Evolutionary conservation across 2,329 filamentous ascomycete genomes (phyloP).

Genomic region (Fusarium coicis): DNA sequence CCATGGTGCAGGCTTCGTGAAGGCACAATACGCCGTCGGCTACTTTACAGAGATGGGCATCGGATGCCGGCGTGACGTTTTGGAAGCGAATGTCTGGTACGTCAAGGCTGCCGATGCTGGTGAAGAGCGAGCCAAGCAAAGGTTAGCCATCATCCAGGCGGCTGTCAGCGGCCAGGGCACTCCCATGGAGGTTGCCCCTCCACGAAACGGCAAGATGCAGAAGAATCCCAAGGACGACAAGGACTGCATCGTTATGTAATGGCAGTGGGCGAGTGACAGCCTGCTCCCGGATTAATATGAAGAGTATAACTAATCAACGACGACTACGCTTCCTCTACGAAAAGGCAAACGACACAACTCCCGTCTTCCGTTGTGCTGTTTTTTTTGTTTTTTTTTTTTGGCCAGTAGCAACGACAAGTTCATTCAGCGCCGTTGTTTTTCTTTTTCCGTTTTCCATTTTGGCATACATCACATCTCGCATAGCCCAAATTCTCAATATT

Average conservation of each 20-base stretch:
- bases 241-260: constrained; percentile 68
- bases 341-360: constrained; percentile 1
- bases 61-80: constrained; percentile 90
- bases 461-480: constrained; percentile 31
- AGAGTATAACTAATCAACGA: constrained; percentile 38
- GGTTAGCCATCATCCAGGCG: constrained; percentile 85
- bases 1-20: constrained; percentile 64
- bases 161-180: constrained; percentile 72
- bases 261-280: constrained; percentile 3
- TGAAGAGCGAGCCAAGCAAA: constrained; percentile 87
- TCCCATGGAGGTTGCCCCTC: constrained; percentile 67
- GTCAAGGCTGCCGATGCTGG: constrained; percentile 93
- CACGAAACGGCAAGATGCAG: constrained; percentile 62
- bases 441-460: constrained; percentile 34
- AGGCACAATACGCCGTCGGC: constrained; percentile 92
- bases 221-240: constrained; percentile 64
- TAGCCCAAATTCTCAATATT: constrained; percentile 9
- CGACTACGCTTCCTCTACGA: constrained; percentile 12
- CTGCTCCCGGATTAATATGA: constrained; percentile 18
- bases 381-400: neutral
- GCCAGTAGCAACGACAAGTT: constrained; percentile 4
- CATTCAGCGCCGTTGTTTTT: constrained; percentile 8
- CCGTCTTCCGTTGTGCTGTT: neutral
- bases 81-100: constrained; percentile 98
- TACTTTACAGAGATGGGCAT: constrained; percentile 99